Percentiles rank a stretch among this genome's conserved stretches.
These are phyloP conservation scores for Saccharomycopsis sp. DNA, from an alignment of 805 yeast genomes.

Conservation along the genomic window DNA sequence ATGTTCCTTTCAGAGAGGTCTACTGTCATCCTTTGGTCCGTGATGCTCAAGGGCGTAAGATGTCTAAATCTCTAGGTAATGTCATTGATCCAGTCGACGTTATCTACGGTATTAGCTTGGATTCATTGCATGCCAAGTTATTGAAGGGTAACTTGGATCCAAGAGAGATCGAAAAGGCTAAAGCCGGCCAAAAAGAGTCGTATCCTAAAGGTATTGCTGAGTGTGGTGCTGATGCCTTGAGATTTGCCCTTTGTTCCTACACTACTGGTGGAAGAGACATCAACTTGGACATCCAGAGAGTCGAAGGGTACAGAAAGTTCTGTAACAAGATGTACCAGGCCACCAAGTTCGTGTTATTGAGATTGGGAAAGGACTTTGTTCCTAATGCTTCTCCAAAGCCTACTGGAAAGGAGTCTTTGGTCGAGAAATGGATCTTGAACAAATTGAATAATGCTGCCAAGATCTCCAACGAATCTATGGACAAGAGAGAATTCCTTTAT, in stretches of 20 bases:
- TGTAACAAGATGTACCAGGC: slow-evolving; percentile 99
- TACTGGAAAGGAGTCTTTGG: slow-evolving; percentile 80
- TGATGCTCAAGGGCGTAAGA: slow-evolving; percentile 98
- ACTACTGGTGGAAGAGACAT: slow-evolving; percentile 98
- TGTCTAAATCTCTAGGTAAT: slow-evolving; percentile 97
- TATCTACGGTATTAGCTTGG: slow-evolving; percentile 77
- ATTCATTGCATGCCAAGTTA: slow-evolving; percentile 73
- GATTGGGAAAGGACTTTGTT: slow-evolving; percentile 79
- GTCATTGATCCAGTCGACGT: slow-evolving; percentile 96
- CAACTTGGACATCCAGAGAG: slow-evolving; percentile 90
- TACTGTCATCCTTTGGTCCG: slow-evolving; percentile 98
- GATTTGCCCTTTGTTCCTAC: slow-evolving; percentile 97
- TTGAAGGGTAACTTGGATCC: slow-evolving; percentile 81
- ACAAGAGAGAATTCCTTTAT: slow-evolving; percentile 81
- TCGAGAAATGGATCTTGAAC: slow-evolving; percentile 95
- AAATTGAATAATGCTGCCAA: slow-evolving; percentile 68
- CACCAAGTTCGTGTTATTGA: slow-evolving; percentile 90
- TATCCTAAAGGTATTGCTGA: slow-evolving; percentile 98
- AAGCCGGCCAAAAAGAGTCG: slow-evolving; percentile 77
- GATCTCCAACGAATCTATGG: slow-evolving; percentile 58
- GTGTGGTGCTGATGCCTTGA: slow-evolving; percentile 98
- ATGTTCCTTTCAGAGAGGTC: slow-evolving; percentile 90
- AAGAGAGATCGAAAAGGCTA: slow-evolving; percentile 80
- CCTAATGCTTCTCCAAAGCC: slow-evolving; percentile 65
- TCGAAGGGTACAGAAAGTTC: slow-evolving; percentile 98